Conservation (phyloP, 306 rosid species). For the Casuarina cunninghamiana region DNA sequence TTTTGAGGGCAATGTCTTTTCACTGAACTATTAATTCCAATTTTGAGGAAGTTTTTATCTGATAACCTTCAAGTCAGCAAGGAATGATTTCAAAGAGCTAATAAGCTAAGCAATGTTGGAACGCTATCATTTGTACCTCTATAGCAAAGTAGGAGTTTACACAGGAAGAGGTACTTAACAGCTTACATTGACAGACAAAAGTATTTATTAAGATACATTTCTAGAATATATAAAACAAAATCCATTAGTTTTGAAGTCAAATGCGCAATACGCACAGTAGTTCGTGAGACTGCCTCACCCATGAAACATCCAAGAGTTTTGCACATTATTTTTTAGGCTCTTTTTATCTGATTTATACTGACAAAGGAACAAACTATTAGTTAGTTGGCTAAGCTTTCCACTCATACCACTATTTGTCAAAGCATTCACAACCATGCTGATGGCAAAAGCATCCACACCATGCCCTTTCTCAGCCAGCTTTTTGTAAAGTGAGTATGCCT, state of each 20-base stretch:
- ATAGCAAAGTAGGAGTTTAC: not conserved
- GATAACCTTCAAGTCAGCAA: not conserved
- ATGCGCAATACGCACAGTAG: not conserved
- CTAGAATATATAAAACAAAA: not conserved
- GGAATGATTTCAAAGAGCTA: not conserved
- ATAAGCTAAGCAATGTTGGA: not conserved
- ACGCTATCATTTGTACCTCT: not conserved
- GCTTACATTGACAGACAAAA: not conserved
- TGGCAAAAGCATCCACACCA: constrained; percentile 70
- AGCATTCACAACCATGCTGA: constrained; percentile 80
- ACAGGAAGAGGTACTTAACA: not conserved
- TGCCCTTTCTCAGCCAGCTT: constrained; percentile 52
- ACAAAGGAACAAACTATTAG: not conserved
- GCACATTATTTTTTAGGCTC: not conserved
- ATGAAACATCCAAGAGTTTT: not conserved
- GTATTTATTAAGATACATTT: not conserved
- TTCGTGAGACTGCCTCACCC: not conserved
- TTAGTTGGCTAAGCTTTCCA: not conserved
- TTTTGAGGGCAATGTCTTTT: not conserved
- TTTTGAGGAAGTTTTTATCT: not conserved
- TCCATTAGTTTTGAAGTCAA: not conserved
- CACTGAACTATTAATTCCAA: not conserved
- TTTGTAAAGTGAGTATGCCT: constrained; percentile 71
- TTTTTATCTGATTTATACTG: not conserved
- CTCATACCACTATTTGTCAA: constrained; percentile 67